Evolutionary conservation across 129 eudicot genomes (phyloP), one percentile per base, ranked within the genome.

Genomic region (Kitagawia praeruptora): DNA sequence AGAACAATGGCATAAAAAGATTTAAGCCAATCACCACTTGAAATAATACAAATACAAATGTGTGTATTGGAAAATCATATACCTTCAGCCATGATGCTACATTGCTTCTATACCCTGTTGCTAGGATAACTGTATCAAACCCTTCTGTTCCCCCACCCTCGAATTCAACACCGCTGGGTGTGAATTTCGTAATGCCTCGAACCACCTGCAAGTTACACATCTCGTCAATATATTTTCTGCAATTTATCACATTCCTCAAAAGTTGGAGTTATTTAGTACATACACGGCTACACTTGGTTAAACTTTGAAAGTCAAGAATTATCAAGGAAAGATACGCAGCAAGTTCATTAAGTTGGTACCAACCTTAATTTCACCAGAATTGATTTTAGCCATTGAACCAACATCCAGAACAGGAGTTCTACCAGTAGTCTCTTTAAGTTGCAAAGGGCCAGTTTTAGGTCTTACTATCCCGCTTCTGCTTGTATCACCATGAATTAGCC

Each of bases 331-430:
- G 16, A 74, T 37, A n/a, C 19, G 41, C 7, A 13, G 8, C 18
- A 31, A 9, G 49, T 73, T 23, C 4, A 11, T 19, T 23, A 41
- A 23, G 45, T 8, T n/a, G 13, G 27, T 21, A 71, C 39, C 39
- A 28, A 83, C 85, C 88, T 85, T 85, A 51, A 87, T 83, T 75
- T 80, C 81, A 46, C 91, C 87, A 18, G 83, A 46, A 47, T 44
- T 70, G 47, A 87, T 85, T 79, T 82, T 85, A 72, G 88, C 82
- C 70, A 85, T 61, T 10, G 85, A 74, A 48, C 87, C 88, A 34
- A 75, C 77, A 54, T 85, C 84, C 71, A 88, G 78, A 78, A 88
- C 88, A 0, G 91, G 87, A 56, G 84, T 85, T 80, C 81, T 85
- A 42, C 85, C 83, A 0, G 71, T 54, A 28, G 78, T 13, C 2